A percentile compares a stretch with the other conserved stretches of the same genome.
These are phyloP conservation scores for Kuraishia borneana DNA, from an alignment of 805 yeast genomes.

Conservation along the genomic window DNA sequence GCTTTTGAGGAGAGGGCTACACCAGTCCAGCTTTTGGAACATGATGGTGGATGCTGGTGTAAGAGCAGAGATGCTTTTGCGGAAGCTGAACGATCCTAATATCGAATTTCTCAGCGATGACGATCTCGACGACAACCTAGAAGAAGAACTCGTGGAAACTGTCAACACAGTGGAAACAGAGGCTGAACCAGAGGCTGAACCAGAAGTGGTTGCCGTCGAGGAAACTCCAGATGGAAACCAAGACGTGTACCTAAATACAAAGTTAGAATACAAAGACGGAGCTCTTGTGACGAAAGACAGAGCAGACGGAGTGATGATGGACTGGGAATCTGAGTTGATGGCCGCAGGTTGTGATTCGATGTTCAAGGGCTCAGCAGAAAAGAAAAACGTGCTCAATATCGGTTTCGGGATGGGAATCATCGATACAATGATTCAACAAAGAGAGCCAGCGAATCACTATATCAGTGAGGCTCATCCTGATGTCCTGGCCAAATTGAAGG, in stretches of 20 bases:
- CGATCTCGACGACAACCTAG: slow-evolving; percentile 10
- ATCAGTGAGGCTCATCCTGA: slow-evolving; percentile 95
- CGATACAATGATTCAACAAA: slow-evolving; percentile 60
- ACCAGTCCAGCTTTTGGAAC: slow-evolving; percentile 26
- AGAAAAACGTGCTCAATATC: slow-evolving; percentile 54
- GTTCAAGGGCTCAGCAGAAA: slow-evolving; percentile 31
- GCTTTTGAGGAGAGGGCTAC: slow-evolving; percentile 38
- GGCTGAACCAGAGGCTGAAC: slow-evolving; percentile 4
- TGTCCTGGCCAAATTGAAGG: slow-evolving; percentile 54
- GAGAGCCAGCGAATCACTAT: slow-evolving; percentile 59
- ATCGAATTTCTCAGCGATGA: slow-evolving; percentile 47
- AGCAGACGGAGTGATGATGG: slow-evolving; percentile 94
- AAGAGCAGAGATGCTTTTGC: slow-evolving; percentile 70
- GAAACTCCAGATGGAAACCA: slow-evolving; percentile 58
- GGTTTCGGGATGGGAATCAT: slow-evolving; percentile 98
- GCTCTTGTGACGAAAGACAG: slow-evolving; percentile 64
- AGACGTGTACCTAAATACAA: slow-evolving; percentile 48
- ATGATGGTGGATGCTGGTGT: slow-evolving; percentile 77
- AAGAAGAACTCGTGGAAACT: slow-evolving; percentile 10
- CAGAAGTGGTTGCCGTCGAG: slow-evolving; percentile 7
- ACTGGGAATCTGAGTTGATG: slow-evolving; percentile 87
- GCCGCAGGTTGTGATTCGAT: slow-evolving; percentile 64
- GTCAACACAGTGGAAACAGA: slow-evolving; percentile 7
- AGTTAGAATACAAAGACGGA: slow-evolving; percentile 55
- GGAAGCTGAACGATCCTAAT: slow-evolving; percentile 55